Evolutionary conservation across 345 rosid genomes (phyloP).

Genomic region (Acer negundo): DNA sequence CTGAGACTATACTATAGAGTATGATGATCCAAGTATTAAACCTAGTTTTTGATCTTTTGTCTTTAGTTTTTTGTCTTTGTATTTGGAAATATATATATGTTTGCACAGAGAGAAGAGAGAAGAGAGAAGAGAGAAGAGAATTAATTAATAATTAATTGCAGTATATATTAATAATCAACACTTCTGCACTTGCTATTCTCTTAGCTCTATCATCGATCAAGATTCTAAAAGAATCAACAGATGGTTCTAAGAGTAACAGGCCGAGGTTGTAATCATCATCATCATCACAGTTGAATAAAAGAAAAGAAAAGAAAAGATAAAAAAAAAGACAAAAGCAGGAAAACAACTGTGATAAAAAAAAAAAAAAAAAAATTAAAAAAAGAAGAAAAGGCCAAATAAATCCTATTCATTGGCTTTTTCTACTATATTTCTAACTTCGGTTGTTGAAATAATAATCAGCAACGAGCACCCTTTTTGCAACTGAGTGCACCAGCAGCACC

Average conservation of each 20-base stretch:
- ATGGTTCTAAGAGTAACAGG: constrained; percentile 47
- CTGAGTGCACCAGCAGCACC: constrained; percentile 55
- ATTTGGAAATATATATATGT: not conserved
- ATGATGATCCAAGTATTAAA: constrained; percentile 2
- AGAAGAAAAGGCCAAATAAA: constrained; percentile 13
- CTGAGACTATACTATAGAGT: not conserved
- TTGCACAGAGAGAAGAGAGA: not conserved
- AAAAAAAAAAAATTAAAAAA: not conserved
- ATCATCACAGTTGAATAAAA: constrained; percentile 13
- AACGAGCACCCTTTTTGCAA: constrained; percentile 65
- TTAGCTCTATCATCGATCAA: constrained; percentile 21
- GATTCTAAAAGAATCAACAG: constrained; percentile 39
- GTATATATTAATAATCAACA: constrained; percentile 32
- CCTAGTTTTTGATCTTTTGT: constrained; percentile 13
- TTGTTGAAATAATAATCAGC: constrained; percentile 41
- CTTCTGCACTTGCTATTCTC: constrained; percentile 48
- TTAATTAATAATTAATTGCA: not conserved
- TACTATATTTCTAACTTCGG: not conserved
- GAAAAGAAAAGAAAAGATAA: not conserved
- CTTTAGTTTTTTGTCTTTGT: constrained; percentile 11
- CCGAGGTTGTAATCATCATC: constrained; percentile 55
- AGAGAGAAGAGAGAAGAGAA: not conserved
- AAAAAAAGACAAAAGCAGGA: not conserved
- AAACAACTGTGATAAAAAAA: constrained; percentile 9
- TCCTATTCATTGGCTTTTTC: constrained; percentile 13